Evolutionary conservation across 768 basidiomycete genomes (phyloP).

Genomic region (Lentinula detonsa): DNA sequence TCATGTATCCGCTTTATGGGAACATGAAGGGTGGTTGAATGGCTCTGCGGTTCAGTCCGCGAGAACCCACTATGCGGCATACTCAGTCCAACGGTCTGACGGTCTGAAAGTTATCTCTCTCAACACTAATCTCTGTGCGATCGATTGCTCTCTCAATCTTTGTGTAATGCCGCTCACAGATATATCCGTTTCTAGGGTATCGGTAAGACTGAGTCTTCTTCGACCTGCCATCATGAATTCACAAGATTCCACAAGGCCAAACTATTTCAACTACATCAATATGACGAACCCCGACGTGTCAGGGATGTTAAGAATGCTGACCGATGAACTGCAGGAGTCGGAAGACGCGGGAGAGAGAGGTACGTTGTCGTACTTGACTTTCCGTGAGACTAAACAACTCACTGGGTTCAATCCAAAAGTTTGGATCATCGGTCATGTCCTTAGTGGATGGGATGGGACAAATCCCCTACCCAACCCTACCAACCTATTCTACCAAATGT

Average conservation of each 20-base stretch:
- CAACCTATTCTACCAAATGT: constrained; percentile 57
- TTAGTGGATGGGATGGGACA: constrained; percentile 66
- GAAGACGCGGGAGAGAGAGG: constrained; percentile 74
- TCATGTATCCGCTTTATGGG: constrained; percentile 66
- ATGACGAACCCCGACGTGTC: constrained; percentile 62
- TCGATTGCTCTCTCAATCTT: constrained; percentile 17
- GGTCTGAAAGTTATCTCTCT: constrained; percentile 68
- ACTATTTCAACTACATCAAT: constrained; percentile 77
- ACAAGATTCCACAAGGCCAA: constrained; percentile 32
- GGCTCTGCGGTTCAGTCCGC: constrained; percentile 49
- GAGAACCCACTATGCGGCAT: constrained; percentile 65
- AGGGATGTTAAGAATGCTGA: constrained; percentile 73
- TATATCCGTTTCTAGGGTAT: constrained; percentile 19
- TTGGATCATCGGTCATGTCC: constrained; percentile 53
- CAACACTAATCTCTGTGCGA: constrained; percentile 68
- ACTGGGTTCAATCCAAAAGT: constrained; percentile 18
- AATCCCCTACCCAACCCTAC: constrained; percentile 62
- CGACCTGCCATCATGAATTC: background rate
- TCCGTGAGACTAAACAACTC: background rate
- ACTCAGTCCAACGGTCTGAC: constrained; percentile 60
- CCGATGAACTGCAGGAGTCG: constrained; percentile 71
- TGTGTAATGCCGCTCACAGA: background rate
- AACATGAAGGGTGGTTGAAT: constrained; percentile 65
- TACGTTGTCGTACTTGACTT: constrained; percentile 19
- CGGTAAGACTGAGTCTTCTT: constrained; percentile 13